Percentiles rank a stretch among this genome's conserved stretches.
Conservation (phyloP, 2,329 filamentous ascomycete species). For the Fusarium hainanense region DNA sequence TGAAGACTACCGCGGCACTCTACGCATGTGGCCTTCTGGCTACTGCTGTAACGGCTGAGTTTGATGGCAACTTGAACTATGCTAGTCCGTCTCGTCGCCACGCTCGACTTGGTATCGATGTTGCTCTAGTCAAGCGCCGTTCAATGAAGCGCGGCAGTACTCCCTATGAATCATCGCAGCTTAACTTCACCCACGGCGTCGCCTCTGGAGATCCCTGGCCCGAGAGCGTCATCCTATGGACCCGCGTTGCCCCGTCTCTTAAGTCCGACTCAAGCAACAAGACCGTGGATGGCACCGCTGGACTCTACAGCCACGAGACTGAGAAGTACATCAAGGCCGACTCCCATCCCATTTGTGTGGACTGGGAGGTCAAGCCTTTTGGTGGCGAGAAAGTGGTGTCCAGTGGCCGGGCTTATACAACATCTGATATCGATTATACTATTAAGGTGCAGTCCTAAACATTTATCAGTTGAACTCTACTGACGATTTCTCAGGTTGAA, state of each 20-base stretch:
- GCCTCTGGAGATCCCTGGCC: slow-evolving; percentile 62
- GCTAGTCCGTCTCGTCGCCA: slow-evolving; percentile 73
- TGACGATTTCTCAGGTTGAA: slow-evolving; percentile 63
- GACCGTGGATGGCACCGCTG: slow-evolving; percentile 51
- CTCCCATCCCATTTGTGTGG: slow-evolving; percentile 70
- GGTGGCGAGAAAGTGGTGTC: slow-evolving; percentile 56
- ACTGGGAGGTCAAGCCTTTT: slow-evolving; percentile 67
- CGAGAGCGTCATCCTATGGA: slow-evolving; percentile 69
- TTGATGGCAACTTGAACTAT: slow-evolving; percentile 71
- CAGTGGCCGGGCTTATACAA: slow-evolving; percentile 73
- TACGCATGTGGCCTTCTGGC: slow-evolving; percentile 18
- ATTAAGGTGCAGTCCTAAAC: slow-evolving; percentile 64
- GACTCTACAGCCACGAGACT: slow-evolving; percentile 61
- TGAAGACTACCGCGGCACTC: slow-evolving; percentile 7
- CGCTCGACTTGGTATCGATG: slow-evolving; percentile 70
- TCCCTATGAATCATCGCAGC: slow-evolving; percentile 37
- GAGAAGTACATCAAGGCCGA: slow-evolving; percentile 52
- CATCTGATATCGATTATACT: slow-evolving; percentile 79
- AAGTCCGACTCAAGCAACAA: slow-evolving; percentile 59
- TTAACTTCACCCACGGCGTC: slow-evolving; percentile 74
- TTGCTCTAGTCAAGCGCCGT: slow-evolving; percentile 54
- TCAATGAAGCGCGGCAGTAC: slow-evolving; percentile 24
- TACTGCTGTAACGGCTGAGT: slow-evolving; percentile 15
- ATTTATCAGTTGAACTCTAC: rapidly evolving
- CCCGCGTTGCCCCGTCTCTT: slow-evolving; percentile 56